These are phyloP conservation scores for Puccinia brachypodii DNA, from an alignment of 1,284 basidiomycete species.

Conservation along the genomic window DNA sequence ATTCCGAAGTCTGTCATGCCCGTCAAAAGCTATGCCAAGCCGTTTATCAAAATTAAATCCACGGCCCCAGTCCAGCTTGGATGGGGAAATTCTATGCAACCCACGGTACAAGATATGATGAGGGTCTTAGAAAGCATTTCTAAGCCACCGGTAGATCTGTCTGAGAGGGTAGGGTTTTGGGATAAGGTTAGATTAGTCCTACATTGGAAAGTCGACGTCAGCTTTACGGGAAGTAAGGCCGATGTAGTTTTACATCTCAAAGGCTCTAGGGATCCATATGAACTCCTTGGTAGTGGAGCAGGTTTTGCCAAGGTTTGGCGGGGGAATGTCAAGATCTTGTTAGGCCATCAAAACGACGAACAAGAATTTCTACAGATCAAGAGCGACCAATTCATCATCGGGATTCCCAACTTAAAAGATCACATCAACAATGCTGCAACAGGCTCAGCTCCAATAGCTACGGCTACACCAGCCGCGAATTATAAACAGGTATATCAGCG, in stretches of 20 bases:
- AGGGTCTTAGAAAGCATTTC: constrained; percentile 79
- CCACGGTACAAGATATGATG: constrained; percentile 83
- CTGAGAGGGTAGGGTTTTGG: constrained; percentile 88
- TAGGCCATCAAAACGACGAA: constrained; percentile 74
- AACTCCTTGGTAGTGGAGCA: constrained; percentile 71
- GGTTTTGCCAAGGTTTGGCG: constrained; percentile 88
- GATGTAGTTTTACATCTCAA: constrained; percentile 51
- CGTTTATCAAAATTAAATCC: constrained; percentile 67
- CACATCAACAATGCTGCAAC: constrained; percentile 61
- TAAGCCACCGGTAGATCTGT: constrained; percentile 78
- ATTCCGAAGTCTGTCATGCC: constrained; percentile 94
- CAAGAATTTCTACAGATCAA: constrained; percentile 79
- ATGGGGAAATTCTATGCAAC: constrained; percentile 87
- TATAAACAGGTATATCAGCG: constrained; percentile 44
- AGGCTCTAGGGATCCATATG: constrained; percentile 80
- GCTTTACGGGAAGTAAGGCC: constrained; percentile 64
- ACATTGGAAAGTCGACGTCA: constrained; percentile 76
- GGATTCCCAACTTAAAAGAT: constrained; percentile 66
- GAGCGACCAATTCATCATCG: constrained; percentile 76
- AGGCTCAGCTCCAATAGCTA: constrained; percentile 53
- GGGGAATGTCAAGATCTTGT: constrained; percentile 70
- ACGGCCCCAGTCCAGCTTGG: constrained; percentile 69
- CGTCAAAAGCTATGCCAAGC: constrained; percentile 82
- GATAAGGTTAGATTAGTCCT: constrained; percentile 83
- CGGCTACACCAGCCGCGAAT: constrained; percentile 34